These are phyloP conservation scores for Odonthalia washingtoniensis DNA, from an alignment of 31 red algal genomes.

Conservation along the genomic window DNA sequence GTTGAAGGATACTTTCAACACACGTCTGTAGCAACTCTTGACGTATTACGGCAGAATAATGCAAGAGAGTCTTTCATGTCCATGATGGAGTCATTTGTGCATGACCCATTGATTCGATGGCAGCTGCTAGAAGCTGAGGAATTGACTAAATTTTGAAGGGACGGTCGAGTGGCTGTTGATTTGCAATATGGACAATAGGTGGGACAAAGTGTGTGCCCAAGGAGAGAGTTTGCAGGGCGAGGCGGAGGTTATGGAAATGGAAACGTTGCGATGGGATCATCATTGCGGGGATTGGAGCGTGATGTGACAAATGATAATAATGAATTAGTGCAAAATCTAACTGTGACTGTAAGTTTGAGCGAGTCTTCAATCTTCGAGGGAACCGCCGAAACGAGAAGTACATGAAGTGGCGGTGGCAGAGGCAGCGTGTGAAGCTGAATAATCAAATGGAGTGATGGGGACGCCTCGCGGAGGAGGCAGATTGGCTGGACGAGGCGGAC, in stretches of 20 bases:
- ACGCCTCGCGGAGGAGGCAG: too few species aligned
- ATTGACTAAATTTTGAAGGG: neutral
- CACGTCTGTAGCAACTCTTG: slow-evolving; percentile 5
- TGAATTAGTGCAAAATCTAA: neutral
- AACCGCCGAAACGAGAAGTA: too few species aligned
- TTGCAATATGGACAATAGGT: neutral
- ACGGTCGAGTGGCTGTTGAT: neutral
- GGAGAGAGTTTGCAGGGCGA: neutral
- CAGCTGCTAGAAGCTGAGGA: neutral
- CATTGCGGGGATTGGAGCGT: neutral
- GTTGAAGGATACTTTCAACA: slow-evolving; percentile 41
- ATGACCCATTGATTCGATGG: neutral
- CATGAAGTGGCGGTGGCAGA: too few species aligned
- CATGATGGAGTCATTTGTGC: neutral
- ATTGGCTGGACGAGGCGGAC: too few species aligned
- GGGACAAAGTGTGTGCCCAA: neutral
- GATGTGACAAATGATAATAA: too few species aligned
- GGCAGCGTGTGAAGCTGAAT: too few species aligned
- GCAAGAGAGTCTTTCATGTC: neutral
- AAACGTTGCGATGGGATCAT: neutral
- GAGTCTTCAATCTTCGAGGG: too few species aligned
- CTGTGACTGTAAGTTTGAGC: neutral
- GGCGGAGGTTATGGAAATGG: neutral
- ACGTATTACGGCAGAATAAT: neutral
- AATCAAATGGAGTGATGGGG: too few species aligned